phyloP scores from a whole-genome alignment of 768 basidiomycete species.

The Brasilioporus rufonigricans region DNA sequence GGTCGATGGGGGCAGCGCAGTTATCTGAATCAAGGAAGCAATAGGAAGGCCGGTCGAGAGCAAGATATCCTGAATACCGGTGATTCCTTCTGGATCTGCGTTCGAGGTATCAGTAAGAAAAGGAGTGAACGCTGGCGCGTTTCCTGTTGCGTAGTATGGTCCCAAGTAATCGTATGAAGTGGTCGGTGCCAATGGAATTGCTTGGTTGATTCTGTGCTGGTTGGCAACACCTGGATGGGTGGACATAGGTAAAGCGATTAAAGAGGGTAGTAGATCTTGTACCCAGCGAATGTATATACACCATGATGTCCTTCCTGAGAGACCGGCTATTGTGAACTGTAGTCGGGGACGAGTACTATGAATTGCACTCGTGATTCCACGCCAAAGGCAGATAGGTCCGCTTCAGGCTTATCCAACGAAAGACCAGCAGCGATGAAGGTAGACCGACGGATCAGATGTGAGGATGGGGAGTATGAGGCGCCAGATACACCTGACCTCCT shows the following conservation, averaged over 20 bases:
- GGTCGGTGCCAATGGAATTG: constrained; percentile 2
- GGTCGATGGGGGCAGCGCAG: constrained; percentile 31
- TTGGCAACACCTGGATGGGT: constrained; percentile 5
- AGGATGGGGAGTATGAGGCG: constrained; percentile 70
- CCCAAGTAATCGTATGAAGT: constrained; percentile 38
- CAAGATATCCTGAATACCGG: neutral
- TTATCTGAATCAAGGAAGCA: constrained; percentile 32
- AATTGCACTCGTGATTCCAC: constrained; percentile 55
- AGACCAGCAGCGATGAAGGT: constrained; percentile 81
- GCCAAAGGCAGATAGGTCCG: constrained; percentile 59
- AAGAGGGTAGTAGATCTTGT: constrained; percentile 1
- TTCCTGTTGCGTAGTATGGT: constrained; percentile 18
- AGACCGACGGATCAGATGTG: constrained; percentile 70
- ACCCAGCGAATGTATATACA: constrained; percentile 22
- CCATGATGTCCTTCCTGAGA: constrained; percentile 4
- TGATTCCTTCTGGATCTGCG: neutral
- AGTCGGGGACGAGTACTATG: constrained; percentile 39
- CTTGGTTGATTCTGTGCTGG: constrained; percentile 17
- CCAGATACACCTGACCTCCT: constrained; percentile 67
- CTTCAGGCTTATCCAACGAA: constrained; percentile 54
- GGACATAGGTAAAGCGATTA: constrained; percentile 1
- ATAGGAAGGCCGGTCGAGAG: constrained; percentile 11
- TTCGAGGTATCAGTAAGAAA: constrained; percentile 4
- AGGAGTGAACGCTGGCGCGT: constrained; percentile 11
- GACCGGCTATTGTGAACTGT: constrained; percentile 21